Percentiles rank a stretch among this genome's conserved stretches.
These are phyloP conservation scores for Orbilia javanica DNA, from an alignment of 2,329 filamentous ascomycete genomes.

Conservation along the genomic window DNA sequence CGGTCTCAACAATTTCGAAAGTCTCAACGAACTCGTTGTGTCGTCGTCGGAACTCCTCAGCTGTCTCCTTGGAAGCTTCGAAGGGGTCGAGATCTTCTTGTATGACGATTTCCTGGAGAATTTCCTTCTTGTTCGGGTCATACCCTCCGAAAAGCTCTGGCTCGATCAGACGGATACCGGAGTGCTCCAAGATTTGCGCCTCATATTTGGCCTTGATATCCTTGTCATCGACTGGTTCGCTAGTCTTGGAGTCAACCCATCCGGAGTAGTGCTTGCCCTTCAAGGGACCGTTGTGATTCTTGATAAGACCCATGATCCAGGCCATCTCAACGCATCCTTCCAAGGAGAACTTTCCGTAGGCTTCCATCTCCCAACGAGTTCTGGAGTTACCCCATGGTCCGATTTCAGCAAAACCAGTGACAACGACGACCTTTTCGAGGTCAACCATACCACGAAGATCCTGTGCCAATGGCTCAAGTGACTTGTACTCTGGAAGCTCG, in stretches of 20 bases:
- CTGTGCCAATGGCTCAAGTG: slow-evolving; percentile 88
- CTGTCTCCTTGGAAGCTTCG: slow-evolving; percentile 95
- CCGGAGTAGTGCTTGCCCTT: slow-evolving; percentile 97
- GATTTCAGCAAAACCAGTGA: slow-evolving; percentile 95
- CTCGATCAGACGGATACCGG: slow-evolving; percentile 96
- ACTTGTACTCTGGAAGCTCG: slow-evolving; percentile 89
- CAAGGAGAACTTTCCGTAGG: slow-evolving; percentile 93
- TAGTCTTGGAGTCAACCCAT: slow-evolving; percentile 94
- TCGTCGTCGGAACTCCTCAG: slow-evolving; percentile 95
- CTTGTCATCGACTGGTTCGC: slow-evolving; percentile 96
- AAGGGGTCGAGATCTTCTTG: slow-evolving; percentile 97
- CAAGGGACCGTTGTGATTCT: slow-evolving; percentile 94
- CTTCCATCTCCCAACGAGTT: slow-evolving; percentile 99
- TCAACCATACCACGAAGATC: slow-evolving; percentile 98
- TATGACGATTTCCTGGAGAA: slow-evolving; percentile 97
- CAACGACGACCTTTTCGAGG: slow-evolving; percentile 95
- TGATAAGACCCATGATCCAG: slow-evolving; percentile 99
- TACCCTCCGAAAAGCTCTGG: slow-evolving; percentile 97
- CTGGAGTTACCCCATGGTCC: slow-evolving; percentile 98
- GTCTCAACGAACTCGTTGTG: slow-evolving; percentile 98
- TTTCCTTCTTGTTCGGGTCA: slow-evolving; percentile 97
- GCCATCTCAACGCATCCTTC: slow-evolving; percentile 99
- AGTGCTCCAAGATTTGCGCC: slow-evolving; percentile 94
- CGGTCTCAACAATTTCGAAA: slow-evolving; percentile 92
- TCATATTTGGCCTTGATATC: slow-evolving; percentile 98